Conservation (phyloP, 2,329 filamentous ascomycete species). For the Paecilomyces niveus region DNA sequence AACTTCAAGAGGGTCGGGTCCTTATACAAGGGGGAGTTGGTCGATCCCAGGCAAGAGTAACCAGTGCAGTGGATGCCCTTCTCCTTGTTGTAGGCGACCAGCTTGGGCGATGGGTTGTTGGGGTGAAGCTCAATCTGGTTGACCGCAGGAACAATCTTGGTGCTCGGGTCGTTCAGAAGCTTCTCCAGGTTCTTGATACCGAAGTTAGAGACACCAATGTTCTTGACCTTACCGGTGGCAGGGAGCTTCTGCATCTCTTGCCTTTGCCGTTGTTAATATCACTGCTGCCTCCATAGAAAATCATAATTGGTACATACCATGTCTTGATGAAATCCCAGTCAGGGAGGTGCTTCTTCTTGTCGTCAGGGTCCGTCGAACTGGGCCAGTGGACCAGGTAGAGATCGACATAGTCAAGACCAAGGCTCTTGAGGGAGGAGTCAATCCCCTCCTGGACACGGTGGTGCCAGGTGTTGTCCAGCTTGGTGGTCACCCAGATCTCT, state of each 20-base stretch:
- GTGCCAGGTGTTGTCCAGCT: conserved; percentile 61
- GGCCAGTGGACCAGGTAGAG: conserved; percentile 69
- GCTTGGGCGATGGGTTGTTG: conserved; percentile 63
- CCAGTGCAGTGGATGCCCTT: conserved; percentile 51
- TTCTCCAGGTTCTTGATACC: conserved; percentile 72
- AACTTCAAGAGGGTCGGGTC: conserved; percentile 46
- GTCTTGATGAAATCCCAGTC: conserved; percentile 83
- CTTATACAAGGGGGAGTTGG: conserved; percentile 48
- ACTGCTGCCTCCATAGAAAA: conserved; percentile 66
- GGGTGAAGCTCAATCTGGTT: conserved; percentile 51
- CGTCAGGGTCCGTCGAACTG: conserved; percentile 45
- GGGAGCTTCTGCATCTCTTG: conserved; percentile 40
- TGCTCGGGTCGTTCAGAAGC: conserved; percentile 60
- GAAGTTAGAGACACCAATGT: conserved; percentile 85
- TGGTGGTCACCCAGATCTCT: conserved; percentile 63
- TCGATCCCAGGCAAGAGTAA: conserved; percentile 51
- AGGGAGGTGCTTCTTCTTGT: conserved; percentile 54
- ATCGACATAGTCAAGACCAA: conserved; percentile 62
- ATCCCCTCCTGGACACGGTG: conserved; percentile 56
- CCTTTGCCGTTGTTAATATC: conserved; percentile 59
- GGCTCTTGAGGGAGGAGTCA: conserved; percentile 55
- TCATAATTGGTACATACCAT: conserved; percentile 38
- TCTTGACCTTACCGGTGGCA: conserved; percentile 57
- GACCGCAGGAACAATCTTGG: conserved; percentile 43
- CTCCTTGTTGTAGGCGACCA: conserved; percentile 44